Conservation (phyloP, 805 yeast genomes). For the Isabelozyma rhagii region DNA sequence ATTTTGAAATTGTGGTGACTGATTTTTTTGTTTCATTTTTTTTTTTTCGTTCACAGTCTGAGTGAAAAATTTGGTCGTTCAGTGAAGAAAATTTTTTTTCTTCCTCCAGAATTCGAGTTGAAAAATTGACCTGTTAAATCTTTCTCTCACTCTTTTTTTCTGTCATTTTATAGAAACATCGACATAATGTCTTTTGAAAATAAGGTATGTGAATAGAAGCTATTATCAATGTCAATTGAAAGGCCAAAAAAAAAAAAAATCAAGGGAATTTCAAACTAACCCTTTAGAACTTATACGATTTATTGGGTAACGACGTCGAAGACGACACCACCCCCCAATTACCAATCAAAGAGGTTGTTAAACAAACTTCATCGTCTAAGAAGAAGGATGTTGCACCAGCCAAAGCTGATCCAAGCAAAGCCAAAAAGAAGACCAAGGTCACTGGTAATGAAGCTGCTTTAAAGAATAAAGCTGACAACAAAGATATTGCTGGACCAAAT, state of each 20-base stretch:
- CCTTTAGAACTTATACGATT: slow-evolving; percentile 69
- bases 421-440: slow-evolving; percentile 67
- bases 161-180: background rate
- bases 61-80: slow-evolving; percentile 1
- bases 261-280: background rate
- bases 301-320: slow-evolving; percentile 87
- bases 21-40: background rate
- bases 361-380: slow-evolving; percentile 79
- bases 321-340: slow-evolving; percentile 60
- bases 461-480: slow-evolving; percentile 71
- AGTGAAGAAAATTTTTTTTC: slow-evolving; percentile 11
- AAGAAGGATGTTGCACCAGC: slow-evolving; percentile 82
- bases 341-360: slow-evolving; percentile 73
- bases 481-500: slow-evolving; percentile 56
- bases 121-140: background rate
- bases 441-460: slow-evolving; percentile 89
- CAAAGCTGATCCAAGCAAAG: slow-evolving; percentile 75
- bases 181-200: slow-evolving; percentile 43
- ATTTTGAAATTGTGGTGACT: background rate
- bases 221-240: background rate
- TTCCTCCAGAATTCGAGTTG: background rate
- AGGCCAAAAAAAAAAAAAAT: background rate
- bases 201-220: slow-evolving; percentile 35
- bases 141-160: background rate
- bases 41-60: background rate